A percentile compares a stretch with the other conserved stretches of the same genome.
Conservation (phyloP, 352 stramenopile genomes). For the Phytopythium boreale region DNA sequence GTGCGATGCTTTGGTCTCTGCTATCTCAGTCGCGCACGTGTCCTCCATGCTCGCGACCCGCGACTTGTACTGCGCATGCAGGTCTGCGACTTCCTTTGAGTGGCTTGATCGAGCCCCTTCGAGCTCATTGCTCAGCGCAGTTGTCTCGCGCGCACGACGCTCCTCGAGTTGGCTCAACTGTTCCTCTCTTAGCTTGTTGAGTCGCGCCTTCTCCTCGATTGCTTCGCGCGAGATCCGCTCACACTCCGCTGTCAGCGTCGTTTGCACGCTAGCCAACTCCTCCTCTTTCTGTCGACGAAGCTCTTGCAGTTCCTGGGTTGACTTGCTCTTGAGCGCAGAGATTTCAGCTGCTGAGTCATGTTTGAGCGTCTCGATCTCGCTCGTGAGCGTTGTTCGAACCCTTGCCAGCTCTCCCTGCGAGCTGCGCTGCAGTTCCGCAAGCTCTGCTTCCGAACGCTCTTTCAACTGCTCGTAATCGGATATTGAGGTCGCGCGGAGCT, state of each 20-base stretch:
- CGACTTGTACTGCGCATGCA: constrained; percentile 22
- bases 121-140: constrained; percentile 17
- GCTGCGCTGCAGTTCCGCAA: constrained; percentile 15
- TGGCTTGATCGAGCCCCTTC: constrained; percentile 10
- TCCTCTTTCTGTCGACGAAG: constrained; percentile 23
- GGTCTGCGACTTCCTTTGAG: constrained; percentile 15
- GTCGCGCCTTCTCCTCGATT: constrained; percentile 18
- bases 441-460: constrained; percentile 17
- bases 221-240: constrained; percentile 17
- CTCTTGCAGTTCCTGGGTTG: constrained; percentile 20
- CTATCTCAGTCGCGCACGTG: constrained; percentile 9
- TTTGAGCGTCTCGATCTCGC: constrained; percentile 24
- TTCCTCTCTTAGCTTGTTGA: constrained; percentile 28
- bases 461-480: constrained; percentile 23
- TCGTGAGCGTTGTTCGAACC: constrained; percentile 12
- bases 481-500: constrained; percentile 11
- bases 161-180: constrained; percentile 25
- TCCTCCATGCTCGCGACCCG: constrained; percentile 19
- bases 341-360: constrained; percentile 21
- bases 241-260: constrained; percentile 17
- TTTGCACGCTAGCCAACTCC: constrained; percentile 18
- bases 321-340: constrained; percentile 16
- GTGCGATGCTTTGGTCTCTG: constrained; percentile 19
- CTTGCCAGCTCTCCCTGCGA: constrained; percentile 15
- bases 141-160: constrained; percentile 17